A percentile compares a stretch with the other conserved stretches of the same genome.
These are phyloP conservation scores for Chlorella sp. DNA, from an alignment of 139 green algal genomes.

Conservation along the genomic window DNA sequence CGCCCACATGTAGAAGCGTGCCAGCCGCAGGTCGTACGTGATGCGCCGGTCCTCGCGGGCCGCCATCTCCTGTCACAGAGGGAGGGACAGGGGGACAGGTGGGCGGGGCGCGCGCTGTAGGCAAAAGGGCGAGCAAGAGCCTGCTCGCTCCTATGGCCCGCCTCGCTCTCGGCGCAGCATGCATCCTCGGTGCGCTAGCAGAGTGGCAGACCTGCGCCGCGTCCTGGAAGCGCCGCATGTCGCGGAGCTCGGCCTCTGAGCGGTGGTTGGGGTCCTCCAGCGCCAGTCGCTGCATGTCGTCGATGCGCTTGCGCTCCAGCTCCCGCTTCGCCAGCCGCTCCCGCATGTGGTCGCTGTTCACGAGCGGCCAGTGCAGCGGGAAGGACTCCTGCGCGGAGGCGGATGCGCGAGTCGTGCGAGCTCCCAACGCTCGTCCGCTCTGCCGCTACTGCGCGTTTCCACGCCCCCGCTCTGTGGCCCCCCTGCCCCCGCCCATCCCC, in stretches of 20 bases:
- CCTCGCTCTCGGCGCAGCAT: no score
- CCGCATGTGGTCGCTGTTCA: conserved; percentile 67
- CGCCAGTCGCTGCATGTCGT: conserved; percentile 56
- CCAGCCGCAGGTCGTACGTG: conserved; percentile 56
- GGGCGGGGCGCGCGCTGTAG: no score
- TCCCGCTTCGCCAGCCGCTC: conserved; percentile 67
- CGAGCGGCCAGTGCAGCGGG: conserved; percentile 81
- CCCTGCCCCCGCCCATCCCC: not conserved
- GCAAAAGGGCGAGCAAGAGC: no score
- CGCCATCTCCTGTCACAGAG: conserved; percentile 28
- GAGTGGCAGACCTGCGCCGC: conserved; percentile 42
- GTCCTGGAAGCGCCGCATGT: conserved; percentile 63
- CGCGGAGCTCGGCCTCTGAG: conserved; percentile 49
- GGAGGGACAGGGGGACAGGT: no score
- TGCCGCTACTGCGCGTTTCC: not conserved
- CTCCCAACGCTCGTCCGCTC: not conserved
- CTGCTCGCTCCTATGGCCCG: no score
- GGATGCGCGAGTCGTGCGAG: not conserved
- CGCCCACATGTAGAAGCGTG: conserved; percentile 79
- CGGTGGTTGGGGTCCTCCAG: conserved; percentile 59
- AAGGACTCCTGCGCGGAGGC: conserved; percentile 40
- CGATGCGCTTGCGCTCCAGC: conserved; percentile 77
- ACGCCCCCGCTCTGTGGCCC: not conserved
- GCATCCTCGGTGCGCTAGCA: no score
- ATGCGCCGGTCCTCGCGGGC: conserved; percentile 3